Conservation (phyloP, 2,329 filamentous ascomycete genomes). For the Epichloe sylvatica region DNA sequence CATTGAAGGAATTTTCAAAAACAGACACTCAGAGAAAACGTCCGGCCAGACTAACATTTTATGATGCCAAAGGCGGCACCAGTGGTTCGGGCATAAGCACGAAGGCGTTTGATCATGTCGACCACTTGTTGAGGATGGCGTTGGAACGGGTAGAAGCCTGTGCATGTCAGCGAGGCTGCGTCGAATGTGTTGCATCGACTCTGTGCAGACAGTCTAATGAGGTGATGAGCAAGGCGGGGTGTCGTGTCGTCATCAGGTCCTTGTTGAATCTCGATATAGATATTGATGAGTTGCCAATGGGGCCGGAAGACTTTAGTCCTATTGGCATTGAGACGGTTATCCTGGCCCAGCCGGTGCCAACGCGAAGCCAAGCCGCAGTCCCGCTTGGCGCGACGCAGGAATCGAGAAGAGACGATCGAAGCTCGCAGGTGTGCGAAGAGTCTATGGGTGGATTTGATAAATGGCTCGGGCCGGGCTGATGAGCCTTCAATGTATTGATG, state of each 20-base stretch:
- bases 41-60: conserved; percentile 81
- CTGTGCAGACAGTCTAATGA: conserved; percentile 74
- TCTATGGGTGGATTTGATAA: conserved; percentile 16
- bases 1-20: conserved; percentile 72
- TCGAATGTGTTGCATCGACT: conserved; percentile 81
- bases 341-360: conserved; percentile 51
- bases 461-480: conserved; percentile 5
- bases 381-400: not conserved
- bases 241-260: conserved; percentile 64
- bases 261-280: conserved; percentile 67
- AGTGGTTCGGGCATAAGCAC: conserved; percentile 74
- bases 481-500: not conserved
- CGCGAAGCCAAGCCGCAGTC: not conserved
- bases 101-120: conserved; percentile 88
- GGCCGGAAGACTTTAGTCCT: conserved; percentile 55
- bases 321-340: conserved; percentile 73
- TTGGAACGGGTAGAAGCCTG: conserved; percentile 64
- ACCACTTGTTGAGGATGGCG: conserved; percentile 62
- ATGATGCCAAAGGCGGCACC: conserved; percentile 82
- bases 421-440: conserved; percentile 10
- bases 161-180: conserved; percentile 63
- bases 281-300: conserved; percentile 73
- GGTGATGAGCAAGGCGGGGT: conserved; percentile 87
- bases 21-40: conserved; percentile 59
- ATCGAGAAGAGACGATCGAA: conserved; percentile 3